Percentiles rank a stretch among this genome's conserved stretches.
phyloP scores from a whole-genome alignment of 257 asterid species.

The Gentiana dahurica region DNA sequence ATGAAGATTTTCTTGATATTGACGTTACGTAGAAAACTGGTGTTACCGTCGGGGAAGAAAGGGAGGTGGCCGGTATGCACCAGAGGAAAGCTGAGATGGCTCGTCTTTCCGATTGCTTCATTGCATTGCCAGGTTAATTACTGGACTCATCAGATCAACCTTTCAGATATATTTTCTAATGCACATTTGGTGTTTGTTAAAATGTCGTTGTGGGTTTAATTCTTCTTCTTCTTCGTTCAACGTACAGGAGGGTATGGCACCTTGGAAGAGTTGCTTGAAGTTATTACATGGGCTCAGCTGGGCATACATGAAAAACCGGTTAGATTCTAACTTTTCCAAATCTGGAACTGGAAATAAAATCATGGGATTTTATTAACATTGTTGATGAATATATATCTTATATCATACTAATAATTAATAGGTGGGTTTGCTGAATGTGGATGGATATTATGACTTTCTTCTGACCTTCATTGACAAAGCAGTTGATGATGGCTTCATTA shows the following conservation, averaged over 20 bases:
- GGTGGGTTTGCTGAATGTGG: constrained; percentile 83
- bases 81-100: constrained; percentile 80
- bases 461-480: constrained; percentile 70
- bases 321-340: no score
- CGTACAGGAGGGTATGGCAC: constrained; percentile 68
- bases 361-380: no score
- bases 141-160: background rate
- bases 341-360: no score
- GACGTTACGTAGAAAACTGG: constrained; percentile 39
- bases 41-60: constrained; percentile 48
- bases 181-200: no score
- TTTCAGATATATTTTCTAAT: no score
- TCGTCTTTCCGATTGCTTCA: constrained; percentile 58
- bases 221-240: no score
- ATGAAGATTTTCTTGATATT: no score
- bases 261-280: constrained; percentile 57
- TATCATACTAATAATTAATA: constrained; percentile 3
- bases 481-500: constrained; percentile 71
- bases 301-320: constrained; percentile 77
- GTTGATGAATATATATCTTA: no score
- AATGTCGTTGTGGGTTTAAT: no score
- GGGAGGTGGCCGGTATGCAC: constrained; percentile 57
- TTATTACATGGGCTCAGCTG: constrained; percentile 67
- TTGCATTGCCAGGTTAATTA: constrained; percentile 56
- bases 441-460: constrained; percentile 55